phyloP scores from a whole-genome alignment of 805 yeast species.

The Pichia kluyveri region DNA sequence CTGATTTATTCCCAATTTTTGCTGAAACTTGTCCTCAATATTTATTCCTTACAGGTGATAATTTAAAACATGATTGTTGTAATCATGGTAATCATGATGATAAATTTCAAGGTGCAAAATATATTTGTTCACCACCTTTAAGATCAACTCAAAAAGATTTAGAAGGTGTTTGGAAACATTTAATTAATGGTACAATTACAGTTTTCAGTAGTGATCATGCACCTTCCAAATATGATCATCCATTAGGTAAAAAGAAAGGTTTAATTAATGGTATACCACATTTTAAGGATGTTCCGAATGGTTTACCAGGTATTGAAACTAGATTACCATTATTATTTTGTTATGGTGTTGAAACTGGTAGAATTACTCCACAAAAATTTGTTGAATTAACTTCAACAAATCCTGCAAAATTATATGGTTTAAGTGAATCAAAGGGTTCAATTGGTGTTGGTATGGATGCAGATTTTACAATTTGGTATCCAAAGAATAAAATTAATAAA shows the following conservation, averaged over 20 bases:
- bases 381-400: constrained; percentile 37
- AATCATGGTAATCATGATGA: constrained; percentile 21
- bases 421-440: constrained; percentile 32
- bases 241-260: constrained; percentile 33
- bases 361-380: constrained; percentile 31
- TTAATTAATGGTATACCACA: constrained; percentile 30
- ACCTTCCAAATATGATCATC: constrained; percentile 33
- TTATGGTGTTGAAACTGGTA: constrained; percentile 32
- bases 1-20: constrained; percentile 29
- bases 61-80: constrained; percentile 16
- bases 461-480: constrained; percentile 40
- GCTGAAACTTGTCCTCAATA: constrained; percentile 45
- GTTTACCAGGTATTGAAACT: constrained; percentile 39
- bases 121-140: constrained; percentile 40
- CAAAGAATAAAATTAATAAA: constrained; percentile 21
- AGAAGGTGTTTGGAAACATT: constrained; percentile 35
- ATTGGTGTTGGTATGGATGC: constrained; percentile 38
- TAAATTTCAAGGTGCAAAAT: constrained; percentile 38
- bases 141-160: constrained; percentile 29
- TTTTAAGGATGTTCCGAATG: constrained; percentile 36
- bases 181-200: constrained; percentile 38
- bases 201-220: constrained; percentile 37
- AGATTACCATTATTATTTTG: constrained; percentile 33
- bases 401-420: constrained; percentile 37
- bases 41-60: constrained; percentile 32